A percentile compares a stretch with the other conserved stretches of the same genome.
phyloP scores from a whole-genome alignment of 805 yeast genomes.

The Metschnikowia amazonensis region DNA sequence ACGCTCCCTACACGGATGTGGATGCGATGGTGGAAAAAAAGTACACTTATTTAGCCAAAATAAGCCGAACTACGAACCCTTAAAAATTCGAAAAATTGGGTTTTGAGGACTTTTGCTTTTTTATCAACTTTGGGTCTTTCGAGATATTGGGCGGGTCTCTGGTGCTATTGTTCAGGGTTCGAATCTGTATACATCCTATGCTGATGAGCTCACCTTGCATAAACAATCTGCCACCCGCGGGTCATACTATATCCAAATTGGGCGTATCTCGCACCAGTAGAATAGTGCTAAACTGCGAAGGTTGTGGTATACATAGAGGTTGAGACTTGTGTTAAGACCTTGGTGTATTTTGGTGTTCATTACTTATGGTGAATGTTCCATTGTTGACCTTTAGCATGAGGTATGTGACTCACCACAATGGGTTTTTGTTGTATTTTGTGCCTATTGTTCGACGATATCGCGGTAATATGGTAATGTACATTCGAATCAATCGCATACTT shows the following conservation, averaged over 20 bases:
- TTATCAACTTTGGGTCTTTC: not conserved
- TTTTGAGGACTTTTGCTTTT: no score
- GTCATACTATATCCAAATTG: slow-evolving; percentile 2
- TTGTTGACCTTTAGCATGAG: not conserved
- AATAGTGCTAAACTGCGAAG: not conserved
- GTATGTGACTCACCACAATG: not conserved
- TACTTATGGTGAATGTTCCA: no score
- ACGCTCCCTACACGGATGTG: not conserved
- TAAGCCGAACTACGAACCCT: not conserved
- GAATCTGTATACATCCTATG: not conserved
- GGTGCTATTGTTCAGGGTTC: not conserved
- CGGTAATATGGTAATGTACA: not conserved
- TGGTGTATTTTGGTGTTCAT: not conserved
- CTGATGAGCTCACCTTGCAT: slow-evolving; percentile 4
- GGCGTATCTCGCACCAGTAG: not conserved
- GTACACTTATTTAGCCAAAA: not conserved
- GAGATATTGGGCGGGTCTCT: not conserved
- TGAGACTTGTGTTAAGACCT: not conserved
- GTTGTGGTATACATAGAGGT: no score
- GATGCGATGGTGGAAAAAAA: slow-evolving; percentile 4
- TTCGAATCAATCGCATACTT: not conserved
- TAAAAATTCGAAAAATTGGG: not conserved
- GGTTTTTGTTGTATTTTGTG: not conserved
- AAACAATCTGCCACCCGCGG: slow-evolving; percentile 1
- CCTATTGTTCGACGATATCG: not conserved